Evolutionary conservation across 768 basidiomycete genomes (phyloP), one percentile per base, ranked within the genome.

Genomic region (Amanita fuliginea): DNA sequence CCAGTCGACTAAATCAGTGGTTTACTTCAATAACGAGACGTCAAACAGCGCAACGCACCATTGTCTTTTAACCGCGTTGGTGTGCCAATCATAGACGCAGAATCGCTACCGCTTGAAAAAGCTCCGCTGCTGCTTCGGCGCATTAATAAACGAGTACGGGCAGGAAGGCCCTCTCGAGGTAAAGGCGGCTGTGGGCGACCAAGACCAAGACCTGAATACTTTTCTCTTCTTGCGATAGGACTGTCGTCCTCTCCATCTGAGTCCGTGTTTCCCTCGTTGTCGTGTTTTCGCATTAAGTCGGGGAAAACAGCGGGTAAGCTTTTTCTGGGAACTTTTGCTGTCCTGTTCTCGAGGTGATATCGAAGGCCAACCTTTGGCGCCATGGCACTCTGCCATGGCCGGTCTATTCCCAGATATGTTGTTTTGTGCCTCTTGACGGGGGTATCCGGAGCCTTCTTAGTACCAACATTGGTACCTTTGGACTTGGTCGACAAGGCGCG

Each of bases 341-440:
- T 73, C 55, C 67, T 72, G 22, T 64, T 65, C 19, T 66, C 64
- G 59, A 75, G 76, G 32, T 72, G 68, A 26, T 75, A 71, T 24
- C 70, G 64, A 21, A 70, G 62, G 3, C 77, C 80, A 42, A 86
- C 78, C 61, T 83, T 86, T 55, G 73, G 63, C 11, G 86, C 75
- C 16, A 88, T 75, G 3, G 86, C 86, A 58, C 86, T 88, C 62
- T 87, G 86, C 86, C 86, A 89, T 3, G 82, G 84, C 8, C 86
- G 71, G 44, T 78, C 75, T 52, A 70, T 70, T 24, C 71, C 68
- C 32, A 82, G 65, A 58, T 76, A 71, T 35, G 74, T 72, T 18
- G 77, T 80, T 64, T 81, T 81, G 51, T 71, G 62, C 59, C 73
- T 80, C 72, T 90, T 90, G n/a, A 87, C 83, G 1, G 87, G 87